phyloP scores from a whole-genome alignment of 495 filamentous ascomycete species.

The Aspergillus diversus region DNA sequence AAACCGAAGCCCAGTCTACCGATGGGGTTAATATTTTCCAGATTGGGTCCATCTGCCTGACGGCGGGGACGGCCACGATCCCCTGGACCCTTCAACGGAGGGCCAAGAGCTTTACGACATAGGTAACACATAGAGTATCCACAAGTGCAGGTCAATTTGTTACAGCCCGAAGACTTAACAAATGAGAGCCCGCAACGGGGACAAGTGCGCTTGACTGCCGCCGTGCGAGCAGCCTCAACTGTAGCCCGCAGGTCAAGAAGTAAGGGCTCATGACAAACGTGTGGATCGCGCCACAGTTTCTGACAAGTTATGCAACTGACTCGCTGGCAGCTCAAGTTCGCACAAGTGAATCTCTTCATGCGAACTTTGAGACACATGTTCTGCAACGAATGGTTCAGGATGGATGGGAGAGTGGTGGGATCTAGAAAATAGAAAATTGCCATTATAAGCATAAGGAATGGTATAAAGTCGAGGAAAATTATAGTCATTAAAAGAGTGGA shows the following conservation, averaged over 20 bases:
- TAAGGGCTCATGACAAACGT: conserved; percentile 66
- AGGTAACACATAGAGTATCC: conserved; percentile 98
- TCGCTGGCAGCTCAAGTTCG: conserved; percentile 63
- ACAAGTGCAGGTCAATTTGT: conserved; percentile 96
- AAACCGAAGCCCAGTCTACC: conserved; percentile 15
- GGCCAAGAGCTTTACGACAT: conserved; percentile 62
- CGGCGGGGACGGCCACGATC: conserved; percentile 16
- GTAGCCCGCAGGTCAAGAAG: conserved; percentile 77
- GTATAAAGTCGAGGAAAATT: conserved; percentile 52
- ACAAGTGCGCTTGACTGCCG: conserved; percentile 94
- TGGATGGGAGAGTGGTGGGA: conserved; percentile 37
- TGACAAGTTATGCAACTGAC: conserved; percentile 77
- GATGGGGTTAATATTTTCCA: conserved; percentile 27
- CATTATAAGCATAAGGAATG: conserved; percentile 54
- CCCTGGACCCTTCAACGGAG: conserved; percentile 23
- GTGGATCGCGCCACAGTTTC: conserved; percentile 67
- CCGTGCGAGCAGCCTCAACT: conserved; percentile 87
- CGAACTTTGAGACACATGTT: conserved; percentile 66
- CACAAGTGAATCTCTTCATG: conserved; percentile 75
- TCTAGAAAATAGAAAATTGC: conserved; percentile 48
- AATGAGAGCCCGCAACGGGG: conserved; percentile 88
- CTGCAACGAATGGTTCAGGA: conserved; percentile 58
- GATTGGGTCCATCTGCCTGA: conserved; percentile 1
- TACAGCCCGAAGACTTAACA: conserved; percentile 90
- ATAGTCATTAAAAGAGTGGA: conserved; percentile 39